Base-by-base conservation (phyloP, 306 rosid species). In the Inga laurina region DNA sequence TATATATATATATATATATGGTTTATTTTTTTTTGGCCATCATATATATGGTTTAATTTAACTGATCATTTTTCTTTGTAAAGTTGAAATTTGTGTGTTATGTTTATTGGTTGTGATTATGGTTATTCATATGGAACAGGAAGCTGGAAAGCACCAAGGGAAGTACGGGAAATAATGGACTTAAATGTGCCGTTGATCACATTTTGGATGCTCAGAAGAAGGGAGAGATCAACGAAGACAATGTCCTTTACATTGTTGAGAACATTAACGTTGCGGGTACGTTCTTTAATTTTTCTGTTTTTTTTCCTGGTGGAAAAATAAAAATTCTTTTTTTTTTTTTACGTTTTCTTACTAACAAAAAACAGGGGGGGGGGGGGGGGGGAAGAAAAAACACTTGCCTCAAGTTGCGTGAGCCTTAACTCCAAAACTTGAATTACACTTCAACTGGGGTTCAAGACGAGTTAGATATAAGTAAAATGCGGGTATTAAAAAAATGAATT, bases 201-300 rank as follows among this genome's bases (percentile, higher is more conserved):
- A 93, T 93, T 9, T 35, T 91, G 82, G 97, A 93, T 34, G 97
- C 97, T 4, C 90, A 91, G 84, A 83, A 90, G 59, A 93, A 93
- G 62, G 97, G 97, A 2, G 97, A 93, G 85, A 93, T 93, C 78
- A 93, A 87, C 81, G 97, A 93, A 75, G 96, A 93, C 82, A 93
- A 93, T 41, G 94, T 93, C 2, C 97, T 93, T 48, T 93, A 93
- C 92, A 91, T 93, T 12, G 96, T 91, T 34, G 97, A 93, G 93
- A 93, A 93, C 82, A 93, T 93, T 7, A 93, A 93, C 51, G 96
- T 93, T 22, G 96, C 97, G 11, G 97, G 97, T 93, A 83, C 2
- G 32, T 24, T n/a, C 43, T 39, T 39, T 39, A 37, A 37, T 0
- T 37, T 37, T 1, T 37, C 7, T 37, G 41, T 37, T 37, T 5